Evolutionary conservation across 495 filamentous ascomycete genomes (phyloP), one percentile per base, ranked within the genome.

Genomic region (Penicillium argentinense): DNA sequence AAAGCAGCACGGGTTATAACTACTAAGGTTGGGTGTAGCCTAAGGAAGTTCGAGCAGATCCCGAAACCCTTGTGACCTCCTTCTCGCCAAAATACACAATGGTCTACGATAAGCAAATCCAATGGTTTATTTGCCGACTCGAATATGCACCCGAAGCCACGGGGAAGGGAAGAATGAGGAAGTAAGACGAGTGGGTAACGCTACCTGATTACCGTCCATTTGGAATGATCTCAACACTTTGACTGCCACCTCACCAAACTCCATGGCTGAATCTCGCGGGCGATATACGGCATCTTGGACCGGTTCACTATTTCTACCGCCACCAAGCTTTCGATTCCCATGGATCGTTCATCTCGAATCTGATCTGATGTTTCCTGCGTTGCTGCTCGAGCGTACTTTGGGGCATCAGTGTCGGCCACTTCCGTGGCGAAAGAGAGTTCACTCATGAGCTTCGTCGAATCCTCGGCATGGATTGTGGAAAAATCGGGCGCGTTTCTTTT

Each of bases 161-260:
- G 19, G 29, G 18, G 27, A 41, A 45, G 14, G 29, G 34, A 46
- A 57, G 47, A 30, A 27, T 53, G 51, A 53, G 25, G 24, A 56
- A 29, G 55, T 16, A 57, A 46, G 42, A 43, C 16, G 39, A 9
- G 38, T 47, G 66, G 14, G 16, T 36, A 36, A 36, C 14, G 64
- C 63, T 78, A 97, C 91, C 88, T 97, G 91, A 70, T 77, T 87
- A 28, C 81, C 85, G 64, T 95, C 96, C 86, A 97, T 93, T 67
- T 96, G 91, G 60, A 85, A 97, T 70, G 96, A 96, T 43, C 89
- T 82, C 42, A 97, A 91, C 16, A 97, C 91, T 60, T 97, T 97
- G 76, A 97, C 96, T 39, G 91, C 91, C n/a, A 91, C 88, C 59
- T 97, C 86, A 37, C 79, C 83, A 29, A 76, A 77, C 41, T 83